Percentiles rank a stretch among this genome's conserved stretches.
Conservation (phyloP, 768 basidiomycete genomes). For the Tricholoma hemisulphureum region DNA sequence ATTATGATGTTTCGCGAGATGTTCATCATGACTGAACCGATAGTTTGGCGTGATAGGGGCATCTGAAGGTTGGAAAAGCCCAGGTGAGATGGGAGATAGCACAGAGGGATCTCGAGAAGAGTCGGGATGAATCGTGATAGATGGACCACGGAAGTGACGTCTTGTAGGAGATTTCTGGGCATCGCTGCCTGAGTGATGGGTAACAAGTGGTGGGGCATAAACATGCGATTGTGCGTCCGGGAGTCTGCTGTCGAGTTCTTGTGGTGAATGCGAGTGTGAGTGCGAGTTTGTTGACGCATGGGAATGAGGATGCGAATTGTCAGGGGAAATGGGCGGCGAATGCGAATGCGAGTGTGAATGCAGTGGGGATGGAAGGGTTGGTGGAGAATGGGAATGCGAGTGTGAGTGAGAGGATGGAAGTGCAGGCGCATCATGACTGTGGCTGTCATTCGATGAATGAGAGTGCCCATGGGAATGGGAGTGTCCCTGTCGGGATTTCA, state of each 20-base stretch:
- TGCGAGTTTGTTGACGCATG: constrained; percentile 23
- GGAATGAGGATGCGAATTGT: constrained; percentile 17
- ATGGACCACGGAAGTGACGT: constrained; percentile 39
- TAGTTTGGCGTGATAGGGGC: constrained; percentile 66
- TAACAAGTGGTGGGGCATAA: constrained; percentile 13
- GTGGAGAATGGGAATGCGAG: constrained; percentile 10
- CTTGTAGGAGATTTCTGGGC: constrained; percentile 23
- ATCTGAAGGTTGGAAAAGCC: constrained; percentile 17
- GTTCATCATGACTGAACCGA: constrained; percentile 50
- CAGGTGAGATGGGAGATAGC: constrained; percentile 22
- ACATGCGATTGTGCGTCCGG: constrained; percentile 28
- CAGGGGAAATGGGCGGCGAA: constrained; percentile 16
- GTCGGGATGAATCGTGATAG: constrained; percentile 35
- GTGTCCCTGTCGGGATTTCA: constrained; percentile 40
- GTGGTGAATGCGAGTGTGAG: constrained; percentile 23
- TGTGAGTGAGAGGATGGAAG: constrained; percentile 31
- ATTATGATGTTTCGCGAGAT: constrained; percentile 47
- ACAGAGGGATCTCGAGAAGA: constrained; percentile 13
- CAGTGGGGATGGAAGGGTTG: too few species aligned
- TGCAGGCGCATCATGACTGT: constrained; percentile 13
- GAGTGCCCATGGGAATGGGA: constrained; percentile 45
- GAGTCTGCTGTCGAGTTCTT: constrained; percentile 22
- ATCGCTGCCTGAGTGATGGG: constrained; percentile 12
- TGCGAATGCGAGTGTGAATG: constrained; percentile 20
- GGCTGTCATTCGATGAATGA: constrained; percentile 24